These are phyloP conservation scores for Ophiostoma tasmaniense DNA, from an alignment of 2,329 filamentous ascomycete genomes.

Conservation along the genomic window DNA sequence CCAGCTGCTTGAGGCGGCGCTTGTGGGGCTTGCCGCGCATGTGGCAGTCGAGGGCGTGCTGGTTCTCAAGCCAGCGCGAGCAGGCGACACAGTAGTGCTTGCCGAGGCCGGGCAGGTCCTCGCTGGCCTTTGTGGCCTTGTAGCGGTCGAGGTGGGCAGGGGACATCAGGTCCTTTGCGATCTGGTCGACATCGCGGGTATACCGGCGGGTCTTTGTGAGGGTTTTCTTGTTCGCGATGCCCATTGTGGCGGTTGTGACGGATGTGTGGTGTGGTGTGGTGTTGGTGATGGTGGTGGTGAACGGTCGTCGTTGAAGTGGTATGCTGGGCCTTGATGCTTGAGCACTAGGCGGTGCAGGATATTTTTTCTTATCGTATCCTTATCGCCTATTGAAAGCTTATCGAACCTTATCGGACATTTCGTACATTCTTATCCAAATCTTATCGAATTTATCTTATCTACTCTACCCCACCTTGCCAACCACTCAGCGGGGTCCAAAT, in stretches of 20 bases:
- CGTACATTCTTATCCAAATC: background rate
- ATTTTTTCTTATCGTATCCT: conserved; percentile 10
- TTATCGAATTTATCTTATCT: conserved; percentile 10
- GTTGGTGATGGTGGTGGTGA: background rate
- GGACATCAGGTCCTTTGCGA: conserved; percentile 71
- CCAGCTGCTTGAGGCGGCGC: conserved; percentile 78
- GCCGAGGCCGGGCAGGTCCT: conserved; percentile 83
- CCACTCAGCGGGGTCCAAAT: conserved; percentile 2
- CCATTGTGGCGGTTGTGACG: conserved; percentile 42
- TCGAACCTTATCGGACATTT: no score
- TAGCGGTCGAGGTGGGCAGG: conserved; percentile 72
- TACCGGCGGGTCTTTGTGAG: conserved; percentile 66
- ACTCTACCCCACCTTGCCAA: background rate
- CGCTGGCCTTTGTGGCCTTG: conserved; percentile 67
- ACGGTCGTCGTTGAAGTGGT: background rate
- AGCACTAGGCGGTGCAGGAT: background rate
- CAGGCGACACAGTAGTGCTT: conserved; percentile 85
- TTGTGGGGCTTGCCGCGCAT: conserved; percentile 87
- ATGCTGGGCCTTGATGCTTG: background rate
- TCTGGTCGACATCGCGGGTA: conserved; percentile 81
- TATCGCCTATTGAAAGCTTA: background rate
- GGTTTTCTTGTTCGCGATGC: conserved; percentile 56
- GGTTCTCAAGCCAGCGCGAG: conserved; percentile 91
- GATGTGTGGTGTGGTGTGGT: background rate
- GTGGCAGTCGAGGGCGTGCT: conserved; percentile 66